Percentiles rank a stretch among this genome's conserved stretches.
phyloP scores from a whole-genome alignment of 2,329 filamentous ascomycete genomes.

The Fusarium fracticaudum region DNA sequence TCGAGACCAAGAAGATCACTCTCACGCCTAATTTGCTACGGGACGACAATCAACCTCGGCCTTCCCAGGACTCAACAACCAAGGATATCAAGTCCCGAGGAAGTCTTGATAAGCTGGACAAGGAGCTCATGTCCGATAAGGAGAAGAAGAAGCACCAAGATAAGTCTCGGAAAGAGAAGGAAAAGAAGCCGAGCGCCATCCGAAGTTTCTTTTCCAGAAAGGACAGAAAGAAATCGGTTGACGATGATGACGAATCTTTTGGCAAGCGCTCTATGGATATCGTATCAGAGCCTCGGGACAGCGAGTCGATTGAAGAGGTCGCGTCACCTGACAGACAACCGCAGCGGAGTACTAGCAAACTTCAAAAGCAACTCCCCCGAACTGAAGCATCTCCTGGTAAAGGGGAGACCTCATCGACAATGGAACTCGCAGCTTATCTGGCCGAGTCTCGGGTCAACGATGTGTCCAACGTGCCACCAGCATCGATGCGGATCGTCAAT shows the following conservation, averaged over 20 bases:
- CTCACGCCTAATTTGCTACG: constrained; percentile 91
- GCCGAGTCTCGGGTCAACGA: constrained; percentile 60
- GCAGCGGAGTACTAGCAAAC: constrained; percentile 71
- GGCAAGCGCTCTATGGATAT: constrained; percentile 72
- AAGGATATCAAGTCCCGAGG: constrained; percentile 65
- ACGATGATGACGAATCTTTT: constrained; percentile 68
- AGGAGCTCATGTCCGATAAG: constrained; percentile 67
- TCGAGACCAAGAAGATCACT: constrained; percentile 97
- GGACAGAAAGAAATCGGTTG: constrained; percentile 65
- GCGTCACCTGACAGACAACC: constrained; percentile 58
- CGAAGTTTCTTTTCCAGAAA: constrained; percentile 71
- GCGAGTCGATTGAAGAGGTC: constrained; percentile 56
- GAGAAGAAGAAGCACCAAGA: constrained; percentile 81
- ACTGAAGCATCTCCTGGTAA: constrained; percentile 60
- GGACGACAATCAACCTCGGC: constrained; percentile 73
- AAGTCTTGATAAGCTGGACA: constrained; percentile 77
- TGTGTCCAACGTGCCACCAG: constrained; percentile 64
- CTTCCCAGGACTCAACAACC: constrained; percentile 60
- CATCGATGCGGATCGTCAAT: constrained; percentile 68
- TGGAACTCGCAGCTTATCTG: constrained; percentile 56
- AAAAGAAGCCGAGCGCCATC: constrained; percentile 66
- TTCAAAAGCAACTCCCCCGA: constrained; percentile 73
- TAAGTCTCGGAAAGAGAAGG: constrained; percentile 78
- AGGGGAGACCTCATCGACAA: constrained; percentile 46
- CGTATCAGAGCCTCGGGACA: constrained; percentile 54